These are phyloP conservation scores for Piromyces sp. DNA, from an alignment of 192 early-diverging fungal genomes.

Conservation along the genomic window DNA sequence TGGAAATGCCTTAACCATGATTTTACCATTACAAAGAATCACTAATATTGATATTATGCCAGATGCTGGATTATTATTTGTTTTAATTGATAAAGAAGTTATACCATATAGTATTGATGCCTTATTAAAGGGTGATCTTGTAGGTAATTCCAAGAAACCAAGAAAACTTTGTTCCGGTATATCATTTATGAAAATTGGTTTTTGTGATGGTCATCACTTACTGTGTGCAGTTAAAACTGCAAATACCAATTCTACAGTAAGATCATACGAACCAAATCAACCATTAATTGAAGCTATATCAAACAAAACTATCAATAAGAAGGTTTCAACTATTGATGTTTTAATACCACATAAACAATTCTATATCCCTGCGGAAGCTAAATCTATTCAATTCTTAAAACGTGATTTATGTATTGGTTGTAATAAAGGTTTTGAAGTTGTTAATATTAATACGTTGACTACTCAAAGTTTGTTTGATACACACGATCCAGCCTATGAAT, in stretches of 20 bases:
- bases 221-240: background rate
- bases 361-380: conserved; percentile 81
- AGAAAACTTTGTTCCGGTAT: background rate
- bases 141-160: background rate
- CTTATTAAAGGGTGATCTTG: background rate
- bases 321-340: background rate
- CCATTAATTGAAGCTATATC: background rate
- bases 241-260: background rate
- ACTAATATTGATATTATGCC: background rate
- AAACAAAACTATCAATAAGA: background rate
- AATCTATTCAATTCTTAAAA: conserved; percentile 66
- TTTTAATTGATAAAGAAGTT: background rate
- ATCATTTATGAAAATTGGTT: background rate
- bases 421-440: conserved; percentile 81
- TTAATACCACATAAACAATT: conserved; percentile 26
- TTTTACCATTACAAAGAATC: background rate
- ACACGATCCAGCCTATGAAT: background rate
- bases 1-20: background rate
- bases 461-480: conserved; percentile 38
- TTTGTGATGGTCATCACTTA: background rate
- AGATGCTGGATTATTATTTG: background rate
- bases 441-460: conserved; percentile 64
- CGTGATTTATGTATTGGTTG: conserved; percentile 79
- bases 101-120: background rate
- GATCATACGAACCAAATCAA: background rate